Evolutionary conservation across 83 land plant species (phyloP), one percentile per base, ranked within the genome.

Genomic region (Thuja plicata): DNA sequence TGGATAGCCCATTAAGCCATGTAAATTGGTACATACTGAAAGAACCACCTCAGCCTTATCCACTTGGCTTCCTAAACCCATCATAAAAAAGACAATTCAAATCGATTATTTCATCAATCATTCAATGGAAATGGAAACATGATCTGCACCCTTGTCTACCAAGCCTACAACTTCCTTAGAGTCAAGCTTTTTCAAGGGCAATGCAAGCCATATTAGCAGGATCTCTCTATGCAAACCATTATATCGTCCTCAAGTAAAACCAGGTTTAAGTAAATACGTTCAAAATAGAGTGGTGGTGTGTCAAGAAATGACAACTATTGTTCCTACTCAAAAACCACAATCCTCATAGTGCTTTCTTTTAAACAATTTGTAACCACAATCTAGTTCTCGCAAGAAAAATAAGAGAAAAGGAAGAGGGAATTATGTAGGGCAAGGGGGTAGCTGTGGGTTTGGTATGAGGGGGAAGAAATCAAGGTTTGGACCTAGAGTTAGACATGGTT

Each of bases 401-500:
- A 96, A 96, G 95, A 93, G 97, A 86, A 96, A 97, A 90, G 97
- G 98, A 37, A 90, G 98, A 82, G 98, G 98, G 32, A 87, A 86
- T 38, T 91, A 95, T 1, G 96, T 96, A 16, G 97, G 98, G 11
- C 97, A 97, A 85, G 97, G 98, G 3, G 91, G 86, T 70, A 97
- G 97, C 86, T 94, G 97, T 92, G 98, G 97, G 57, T 96, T 97
- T 89, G 97, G 98, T 1, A 96, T 96, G 98, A 93, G 96, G 50
- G 98, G 99, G 30, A 99, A 98, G 92, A 97, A 98, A 85, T 98
- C 99, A 45, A 90, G 99, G 94, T 96, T 99, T 8, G 99, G 99
- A 5, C 97, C 99, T 38, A 96, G 98, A 12, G 98, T 97, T 21
- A 88, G 96, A 8, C 95, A 86, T 45, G 99, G 99, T 4, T 98